Evolutionary conservation across 495 filamentous ascomycete genomes (phyloP), one percentile per base, ranked within the genome.

Genomic region (Cercophora sp.): DNA sequence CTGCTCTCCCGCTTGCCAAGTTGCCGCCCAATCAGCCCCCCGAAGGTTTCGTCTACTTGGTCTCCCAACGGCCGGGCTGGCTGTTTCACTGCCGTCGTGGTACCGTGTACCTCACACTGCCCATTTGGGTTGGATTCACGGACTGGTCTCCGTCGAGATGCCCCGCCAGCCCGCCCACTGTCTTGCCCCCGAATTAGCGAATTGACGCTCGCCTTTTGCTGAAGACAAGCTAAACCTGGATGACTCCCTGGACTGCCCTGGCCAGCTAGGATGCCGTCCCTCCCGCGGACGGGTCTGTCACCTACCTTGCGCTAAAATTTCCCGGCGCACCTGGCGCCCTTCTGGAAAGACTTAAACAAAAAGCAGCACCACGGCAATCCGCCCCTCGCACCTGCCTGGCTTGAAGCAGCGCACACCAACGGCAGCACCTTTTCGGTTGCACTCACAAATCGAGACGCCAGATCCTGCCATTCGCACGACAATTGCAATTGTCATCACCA

Each of bases 301-400:
- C 58, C 41, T 48, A 62, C 51, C 49, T 46, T 47, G 51, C 55
- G 55, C 46, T 64, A 56, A 61, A 57, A 64, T 62, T 63, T 63
- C 63, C 63, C 53, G 59, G 53, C 51, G 52, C 57, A 46, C 60
- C 54, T n/a, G n/a, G n/a, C n/a, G n/a, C n/a, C n/a, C n/a, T 64
- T 51, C 59, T 61, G 54, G 59, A 54, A 57, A 42, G 50, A 54
- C 55, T 57, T 48, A 60, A 61, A 61, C 59, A 60, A 60, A 57
- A 62, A 22, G 18, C 16, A 22, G 3, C 40, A 43, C 8, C 37
- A 22, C 45, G 23, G 31, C 47, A 44, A 41, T 43, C 51, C 34
- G 22, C 47, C 24, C n/a, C 35, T 26, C 24, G 34, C 27, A 10
- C 36, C 48, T 45, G 9, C 24, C 27, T 6, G 16, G 26, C 26